Percentiles rank a stretch among this genome's conserved stretches.
phyloP scores from a whole-genome alignment of 1,139 yeast species.

The Ogataea hybrid region DNA sequence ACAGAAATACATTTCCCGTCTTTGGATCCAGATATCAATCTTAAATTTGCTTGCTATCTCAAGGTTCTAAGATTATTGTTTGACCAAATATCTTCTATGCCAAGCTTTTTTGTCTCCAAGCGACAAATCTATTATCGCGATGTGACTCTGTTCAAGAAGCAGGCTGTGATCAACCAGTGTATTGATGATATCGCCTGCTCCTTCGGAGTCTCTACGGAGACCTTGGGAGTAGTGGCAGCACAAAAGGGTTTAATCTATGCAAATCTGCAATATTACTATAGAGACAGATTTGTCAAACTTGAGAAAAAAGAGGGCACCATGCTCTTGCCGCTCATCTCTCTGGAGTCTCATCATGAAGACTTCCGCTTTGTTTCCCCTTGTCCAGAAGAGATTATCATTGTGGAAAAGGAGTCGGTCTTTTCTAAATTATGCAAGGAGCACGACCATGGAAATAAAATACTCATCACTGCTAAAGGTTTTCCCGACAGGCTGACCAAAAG shows the following conservation, averaged over 20 bases:
- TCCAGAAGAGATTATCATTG: slow-evolving; percentile 42
- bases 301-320: slow-evolving; percentile 14
- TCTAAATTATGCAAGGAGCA: slow-evolving; percentile 35
- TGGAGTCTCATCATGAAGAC: slow-evolving; percentile 20
- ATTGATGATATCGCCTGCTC: slow-evolving; percentile 36
- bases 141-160: slow-evolving; percentile 52
- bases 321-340: slow-evolving; percentile 31
- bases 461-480: slow-evolving; percentile 67
- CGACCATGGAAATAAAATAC: slow-evolving; percentile 44
- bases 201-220: slow-evolving; percentile 32
- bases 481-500: slow-evolving; percentile 68
- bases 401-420: slow-evolving; percentile 59
- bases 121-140: slow-evolving; percentile 69
- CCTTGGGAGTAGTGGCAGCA: slow-evolving; percentile 52
- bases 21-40: slow-evolving; percentile 13
- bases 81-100: slow-evolving; percentile 15
- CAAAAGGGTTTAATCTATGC: slow-evolving; percentile 64
- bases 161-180: slow-evolving; percentile 42
- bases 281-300: slow-evolving; percentile 5
- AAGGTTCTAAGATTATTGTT: slow-evolving; percentile 22
- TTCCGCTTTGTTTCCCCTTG: slow-evolving; percentile 19
- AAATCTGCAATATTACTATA: slow-evolving; percentile 14
- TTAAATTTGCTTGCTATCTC: slow-evolving; percentile 25
- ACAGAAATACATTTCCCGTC: slow-evolving; percentile 23
- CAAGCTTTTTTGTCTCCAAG: slow-evolving; percentile 40